These are phyloP conservation scores for Emergomyces pasteurianus DNA, from an alignment of 2,329 filamentous ascomycete genomes.

Conservation along the genomic window DNA sequence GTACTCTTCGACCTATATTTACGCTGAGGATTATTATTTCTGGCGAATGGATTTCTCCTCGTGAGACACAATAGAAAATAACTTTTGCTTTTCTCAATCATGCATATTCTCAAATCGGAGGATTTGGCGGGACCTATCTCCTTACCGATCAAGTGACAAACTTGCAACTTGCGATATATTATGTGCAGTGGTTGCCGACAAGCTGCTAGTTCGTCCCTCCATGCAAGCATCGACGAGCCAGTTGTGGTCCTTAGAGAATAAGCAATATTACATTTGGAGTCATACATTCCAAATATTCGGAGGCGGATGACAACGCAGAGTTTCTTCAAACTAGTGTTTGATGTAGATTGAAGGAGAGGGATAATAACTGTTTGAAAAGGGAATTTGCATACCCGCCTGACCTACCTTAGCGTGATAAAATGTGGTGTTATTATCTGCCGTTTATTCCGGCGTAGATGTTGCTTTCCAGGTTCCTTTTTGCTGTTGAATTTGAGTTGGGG, in stretches of 20 bases:
- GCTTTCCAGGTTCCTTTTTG: neutral
- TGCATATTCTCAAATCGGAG: neutral
- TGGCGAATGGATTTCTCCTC: neutral
- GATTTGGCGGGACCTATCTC: neutral
- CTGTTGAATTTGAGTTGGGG: neutral
- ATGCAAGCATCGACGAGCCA: neutral
- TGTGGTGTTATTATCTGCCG: neutral
- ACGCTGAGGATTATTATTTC: neutral
- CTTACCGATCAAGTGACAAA: neutral
- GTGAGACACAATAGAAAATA: neutral
- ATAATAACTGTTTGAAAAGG: neutral
- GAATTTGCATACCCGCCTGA: neutral
- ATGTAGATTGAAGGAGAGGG: neutral
- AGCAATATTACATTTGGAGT: neutral
- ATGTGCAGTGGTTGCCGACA: neutral
- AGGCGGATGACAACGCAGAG: neutral
- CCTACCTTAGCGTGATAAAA: neutral
- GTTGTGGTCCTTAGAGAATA: neutral
- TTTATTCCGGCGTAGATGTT: neutral
- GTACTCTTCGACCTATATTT: neutral
- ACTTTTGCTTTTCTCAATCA: neutral
- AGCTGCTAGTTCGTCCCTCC: neutral
- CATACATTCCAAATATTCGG: neutral
- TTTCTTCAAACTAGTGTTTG: neutral
- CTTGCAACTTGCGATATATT: neutral